Evolutionary conservation across 2,329 filamentous ascomycete genomes (phyloP).

Genomic region (Chrysoporthe puriensis): DNA sequence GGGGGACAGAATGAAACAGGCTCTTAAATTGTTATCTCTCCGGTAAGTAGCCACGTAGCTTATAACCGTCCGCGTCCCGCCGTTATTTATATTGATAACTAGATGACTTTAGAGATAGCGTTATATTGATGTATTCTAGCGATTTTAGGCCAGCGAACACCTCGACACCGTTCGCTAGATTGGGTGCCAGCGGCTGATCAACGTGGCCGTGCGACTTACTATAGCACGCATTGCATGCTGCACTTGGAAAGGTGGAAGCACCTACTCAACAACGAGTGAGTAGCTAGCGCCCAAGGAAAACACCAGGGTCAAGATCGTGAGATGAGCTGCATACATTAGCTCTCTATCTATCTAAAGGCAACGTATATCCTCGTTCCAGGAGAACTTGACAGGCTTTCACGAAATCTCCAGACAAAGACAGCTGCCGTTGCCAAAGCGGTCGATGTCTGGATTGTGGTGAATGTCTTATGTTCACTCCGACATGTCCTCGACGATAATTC

Average conservation of each 20-base stretch:
- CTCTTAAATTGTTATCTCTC: neutral
- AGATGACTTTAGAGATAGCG: neutral
- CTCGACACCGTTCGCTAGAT: neutral
- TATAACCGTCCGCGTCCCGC: neutral
- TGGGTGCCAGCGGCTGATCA: neutral
- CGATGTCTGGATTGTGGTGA: no score
- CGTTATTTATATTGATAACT: neutral
- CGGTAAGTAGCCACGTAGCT: neutral
- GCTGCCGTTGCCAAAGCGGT: no score
- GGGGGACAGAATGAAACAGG: neutral
- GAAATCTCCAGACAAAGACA: no score
- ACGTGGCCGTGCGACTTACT: neutral
- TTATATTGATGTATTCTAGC: neutral
- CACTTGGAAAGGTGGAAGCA: neutral
- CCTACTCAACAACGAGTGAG: neutral
- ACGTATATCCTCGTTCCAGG: no score
- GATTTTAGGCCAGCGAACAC: neutral
- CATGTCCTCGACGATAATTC: no score
- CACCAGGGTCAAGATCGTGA: neutral
- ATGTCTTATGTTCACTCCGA: no score
- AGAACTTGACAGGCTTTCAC: no score
- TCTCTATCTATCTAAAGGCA: no score
- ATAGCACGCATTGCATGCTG: neutral
- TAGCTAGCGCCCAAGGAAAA: neutral
- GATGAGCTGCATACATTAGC: neutral